phyloP scores from a whole-genome alignment of 1,284 basidiomycete genomes.

The Ceratobasidium sp. region DNA sequence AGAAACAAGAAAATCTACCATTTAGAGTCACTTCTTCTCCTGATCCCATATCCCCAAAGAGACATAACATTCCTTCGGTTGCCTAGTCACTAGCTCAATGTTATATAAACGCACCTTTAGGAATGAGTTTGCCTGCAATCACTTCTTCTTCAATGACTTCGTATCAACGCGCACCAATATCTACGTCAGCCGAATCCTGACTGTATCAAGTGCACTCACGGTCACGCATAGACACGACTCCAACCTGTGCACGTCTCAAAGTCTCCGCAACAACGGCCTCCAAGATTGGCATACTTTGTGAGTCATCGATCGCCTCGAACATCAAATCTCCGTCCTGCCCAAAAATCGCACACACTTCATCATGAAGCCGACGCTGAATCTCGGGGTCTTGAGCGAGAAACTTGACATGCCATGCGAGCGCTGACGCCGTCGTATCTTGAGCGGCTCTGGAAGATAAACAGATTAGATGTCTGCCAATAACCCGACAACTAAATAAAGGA shows the following conservation, averaged over 20 bases:
- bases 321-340: constrained; percentile 1
- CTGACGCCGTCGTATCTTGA: constrained; percentile 33
- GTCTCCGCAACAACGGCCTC: constrained; percentile 26
- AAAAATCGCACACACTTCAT: constrained; percentile 12
- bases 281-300: constrained; percentile 8
- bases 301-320: constrained; percentile 4
- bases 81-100: constrained; percentile 9
- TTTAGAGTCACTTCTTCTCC: too few relatives aligned
- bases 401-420: constrained; percentile 27
- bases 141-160: constrained; percentile 16
- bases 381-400: constrained; percentile 9
- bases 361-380: constrained; percentile 27
- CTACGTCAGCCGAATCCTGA: too few relatives aligned
- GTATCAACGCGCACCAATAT: background rate
- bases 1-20: too few relatives aligned
- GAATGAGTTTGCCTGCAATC: constrained; percentile 2
- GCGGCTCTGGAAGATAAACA: constrained; percentile 1
- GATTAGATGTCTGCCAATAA: too few relatives aligned
- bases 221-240: background rate
- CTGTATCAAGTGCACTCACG: background rate
- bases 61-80: constrained; percentile 19
- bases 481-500: background rate
- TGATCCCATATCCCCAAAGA: constrained; percentile 35
- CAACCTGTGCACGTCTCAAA: constrained; percentile 5
- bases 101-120: constrained; percentile 14